A percentile compares a stretch with the other conserved stretches of the same genome.
These are phyloP conservation scores for Tetrahymena thermophila DNA, from an alignment of 73 alveolate species.

Conservation along the genomic window DNA sequence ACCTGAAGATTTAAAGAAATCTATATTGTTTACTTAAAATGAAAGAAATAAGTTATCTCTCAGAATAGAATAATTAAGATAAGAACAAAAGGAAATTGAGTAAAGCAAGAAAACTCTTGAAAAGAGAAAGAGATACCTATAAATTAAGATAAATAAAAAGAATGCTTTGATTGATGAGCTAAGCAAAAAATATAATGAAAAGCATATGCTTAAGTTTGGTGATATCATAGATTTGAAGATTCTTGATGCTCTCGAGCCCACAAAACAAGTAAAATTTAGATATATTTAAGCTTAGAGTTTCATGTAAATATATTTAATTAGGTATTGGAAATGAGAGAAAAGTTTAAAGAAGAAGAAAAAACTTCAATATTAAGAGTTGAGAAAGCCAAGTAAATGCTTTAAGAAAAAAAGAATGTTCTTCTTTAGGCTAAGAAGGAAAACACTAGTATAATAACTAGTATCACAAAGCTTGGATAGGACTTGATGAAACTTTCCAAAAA, in stretches of 20 bases:
- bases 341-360: slow-evolving; percentile 49
- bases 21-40: slow-evolving; percentile 66
- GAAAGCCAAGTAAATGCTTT: slow-evolving; percentile 55
- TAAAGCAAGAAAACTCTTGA: slow-evolving; percentile 48
- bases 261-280: slow-evolving; percentile 4
- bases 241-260: slow-evolving; percentile 65
- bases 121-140: slow-evolving; percentile 46
- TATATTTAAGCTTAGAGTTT: neutral
- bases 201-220: slow-evolving; percentile 80
- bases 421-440: slow-evolving; percentile 66
- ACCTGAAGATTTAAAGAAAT: slow-evolving; percentile 43
- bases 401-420: slow-evolving; percentile 58
- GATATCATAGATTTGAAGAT: slow-evolving; percentile 70
- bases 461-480: slow-evolving; percentile 61
- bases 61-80: slow-evolving; percentile 45
- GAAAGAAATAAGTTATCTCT: slow-evolving; percentile 60
- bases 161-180: slow-evolving; percentile 61
- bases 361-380: slow-evolving; percentile 34
- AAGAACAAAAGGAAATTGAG: slow-evolving; percentile 59
- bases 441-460: slow-evolving; percentile 65
- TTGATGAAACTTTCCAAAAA: slow-evolving; percentile 63
- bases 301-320: neutral
- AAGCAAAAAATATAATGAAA: slow-evolving; percentile 64
- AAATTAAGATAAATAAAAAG: slow-evolving; percentile 60
- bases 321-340: slow-evolving; percentile 33